phyloP scores from a whole-genome alignment of 2,329 filamentous ascomycete species.

The Colletotrichum phormii region DNA sequence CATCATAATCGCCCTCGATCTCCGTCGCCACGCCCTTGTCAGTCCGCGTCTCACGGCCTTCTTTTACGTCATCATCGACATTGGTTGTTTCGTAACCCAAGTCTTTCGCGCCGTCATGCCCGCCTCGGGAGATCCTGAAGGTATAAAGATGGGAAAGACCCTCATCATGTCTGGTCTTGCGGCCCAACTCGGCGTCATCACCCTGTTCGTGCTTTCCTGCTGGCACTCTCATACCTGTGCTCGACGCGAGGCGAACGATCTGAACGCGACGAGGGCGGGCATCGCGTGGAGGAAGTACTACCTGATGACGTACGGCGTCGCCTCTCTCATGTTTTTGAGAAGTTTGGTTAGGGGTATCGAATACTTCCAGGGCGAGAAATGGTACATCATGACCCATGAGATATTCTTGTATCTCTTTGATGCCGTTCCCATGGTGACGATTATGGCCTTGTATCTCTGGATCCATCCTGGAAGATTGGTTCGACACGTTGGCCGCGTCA shows the following conservation, averaged over 20 bases:
- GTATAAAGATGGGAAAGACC: conserved; percentile 35
- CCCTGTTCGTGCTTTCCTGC: conserved; percentile 51
- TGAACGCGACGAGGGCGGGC: conserved; percentile 5
- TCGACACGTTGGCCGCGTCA: conserved; percentile 18
- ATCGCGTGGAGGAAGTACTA: conserved; percentile 39
- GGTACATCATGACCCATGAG: conserved; percentile 55
- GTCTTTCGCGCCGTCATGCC: conserved; percentile 47
- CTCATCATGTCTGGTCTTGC: conserved; percentile 52
- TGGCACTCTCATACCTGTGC: conserved; percentile 15
- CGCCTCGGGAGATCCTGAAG: conserved; percentile 34
- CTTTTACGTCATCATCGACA: conserved; percentile 60
- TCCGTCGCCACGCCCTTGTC: conserved; percentile 51
- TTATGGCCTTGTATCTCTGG: conserved; percentile 46
- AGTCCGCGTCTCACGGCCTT: conserved; percentile 53
- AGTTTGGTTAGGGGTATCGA: conserved; percentile 39
- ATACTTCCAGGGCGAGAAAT: conserved; percentile 39
- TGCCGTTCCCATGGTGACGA: conserved; percentile 51
- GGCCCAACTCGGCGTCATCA: conserved; percentile 62
- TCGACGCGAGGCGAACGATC: neutral
- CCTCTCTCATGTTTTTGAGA: conserved; percentile 34
- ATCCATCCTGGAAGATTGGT: conserved; percentile 37
- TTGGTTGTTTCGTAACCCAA: conserved; percentile 56
- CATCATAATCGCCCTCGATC: conserved; percentile 47
- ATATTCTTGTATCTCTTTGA: conserved; percentile 57
- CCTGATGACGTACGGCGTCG: conserved; percentile 34